Evolutionary conservation across 768 basidiomycete species (phyloP), one percentile per base, ranked within the genome.

Genomic region (Guyanaporus albipodus): DNA sequence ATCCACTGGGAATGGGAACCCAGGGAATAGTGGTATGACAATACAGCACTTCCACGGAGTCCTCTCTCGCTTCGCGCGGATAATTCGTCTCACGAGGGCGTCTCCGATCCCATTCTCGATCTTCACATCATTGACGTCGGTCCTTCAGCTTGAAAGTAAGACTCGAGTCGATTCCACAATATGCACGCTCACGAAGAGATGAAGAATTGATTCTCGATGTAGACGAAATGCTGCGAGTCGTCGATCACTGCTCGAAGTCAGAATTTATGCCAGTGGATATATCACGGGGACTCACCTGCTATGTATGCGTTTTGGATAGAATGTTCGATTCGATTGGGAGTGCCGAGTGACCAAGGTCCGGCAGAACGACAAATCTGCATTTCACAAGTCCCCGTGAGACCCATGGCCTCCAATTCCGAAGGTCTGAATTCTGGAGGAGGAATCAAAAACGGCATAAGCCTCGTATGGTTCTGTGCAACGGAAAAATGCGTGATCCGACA

Each of bases 311-410:
- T 91, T 69, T 94, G 92, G 34, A 98, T 92, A 11, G 95, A 97
- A 57, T 84, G 81, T 67, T 99, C 96, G 38, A 85, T 79, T 57
- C 76, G 82, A 44, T 81, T 83, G 17, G 82, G 76, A 4, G 93
- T 97, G 4, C 94, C 96, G 67, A 98, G 75, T 3, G 94, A 97
- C 96, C 96, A 99, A 2, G 91, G 90, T 2, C 93, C 92, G 11
- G 89, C 87, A 14, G 91, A 95, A 21, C 96, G 83, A 64, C 92
- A 95, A 52, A 99, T 91, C 61, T 99, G 96, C 61, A 96, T 75
- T 63, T 99, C 96, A 66, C 94, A 97, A 0, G 95, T 98, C 8
- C 96, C 96, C 1, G 90, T 91, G 32, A 99, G 74, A 27, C 90
- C 87, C 69, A 89, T 72, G 19, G 81, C 74, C 21, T 79, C 70